Evolutionary conservation across 371 early-diverging fungal species (phyloP), one percentile per base, ranked within the genome.

Genomic region (Saksenaea vasiformis): DNA sequence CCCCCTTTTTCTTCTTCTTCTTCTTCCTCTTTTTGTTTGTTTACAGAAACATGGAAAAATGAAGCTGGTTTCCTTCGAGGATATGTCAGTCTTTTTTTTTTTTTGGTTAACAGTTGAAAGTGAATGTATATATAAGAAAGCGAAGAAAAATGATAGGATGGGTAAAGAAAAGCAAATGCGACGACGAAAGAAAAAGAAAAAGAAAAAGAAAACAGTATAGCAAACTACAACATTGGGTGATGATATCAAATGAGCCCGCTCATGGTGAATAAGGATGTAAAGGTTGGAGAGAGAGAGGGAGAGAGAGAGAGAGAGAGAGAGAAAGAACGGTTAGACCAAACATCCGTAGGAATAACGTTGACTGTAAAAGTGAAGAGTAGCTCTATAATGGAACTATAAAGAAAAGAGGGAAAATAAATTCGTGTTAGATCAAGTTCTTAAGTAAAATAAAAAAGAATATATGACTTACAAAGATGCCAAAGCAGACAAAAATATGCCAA

Each of bases 401-500:
- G 13, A 27, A 0, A 34, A 1, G 22, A 17, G 43, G 3, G 28
- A 27, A 36, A 54, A 26, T n/a, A n/a, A n/a, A n/a, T n/a, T n/a
- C n/a, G n/a, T n/a, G 41, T 11, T 54, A n/a, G 58, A 15, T 60
- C 1, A 43, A 17, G 15, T 22, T 51, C 41, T 55, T 13, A 14
- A 24, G 44, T 13, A 55, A 24, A 8, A 60, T 11, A 5, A 22
- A 43, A 17, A 19, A n/a, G 10, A 24, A n/a, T n/a, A n/a, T n/a
- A n/a, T n/a, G n/a, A 73, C 74, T 71, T 68, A 74, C 74, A 61
- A 66, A 85, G 36, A 85, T 85, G 3, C 87, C 89, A 2, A 78
- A 71, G 19, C 85, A 77, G 5, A 90, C 89, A 67, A 79, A 79
- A 8, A 86, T 64, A 72, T 92, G 92, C 92, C 92, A 92, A 37